Base-by-base conservation (phyloP, 176 grass and related monocot genomes). In the Phoenix roebelenii region DNA sequence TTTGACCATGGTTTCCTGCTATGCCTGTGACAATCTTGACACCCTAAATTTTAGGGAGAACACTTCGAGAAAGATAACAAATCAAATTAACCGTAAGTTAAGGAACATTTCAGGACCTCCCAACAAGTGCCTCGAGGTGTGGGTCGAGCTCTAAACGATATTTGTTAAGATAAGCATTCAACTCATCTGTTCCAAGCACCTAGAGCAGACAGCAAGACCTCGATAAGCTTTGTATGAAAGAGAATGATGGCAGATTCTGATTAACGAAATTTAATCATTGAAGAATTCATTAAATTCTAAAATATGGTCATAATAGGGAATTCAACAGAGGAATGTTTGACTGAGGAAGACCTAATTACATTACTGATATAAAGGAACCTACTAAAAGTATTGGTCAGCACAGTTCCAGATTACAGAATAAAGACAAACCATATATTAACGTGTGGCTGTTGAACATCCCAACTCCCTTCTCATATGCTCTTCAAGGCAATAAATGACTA, bases 141-240 rank as follows among this genome's bases (percentile, higher is more conserved):
- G 79, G 87, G 23, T 98, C 93, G 58, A 92, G 81, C 59, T 88
- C 66, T 15, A 92, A 70, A 39, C 74, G 73, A 14, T 98, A 98
- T 76, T 81, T 98, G 66, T 78, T 58, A 4, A 98, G 87, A 67
- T 89, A 98, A 51, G 68, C 67, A 74, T 77, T 77, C 71, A 98
- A 74, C 67, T 85, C 79, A 65, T 83, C 79, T 53, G 87, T 98
- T n/a, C 87, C 93, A 67, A 92, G 79, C 74, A 98, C 87, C 93
- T 98, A 68, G 50, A 71, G 15, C 23, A 23, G 58, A 28, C 12
- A 74, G 0, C 7, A 60, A 24, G 17, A 23, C 53, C 56, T 18
- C 12, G 35, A 14, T 35, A 44, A 44, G 35, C 10, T 12, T 44
- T 44, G 2, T 7, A 44, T 44, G 2, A 44, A 44, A 44, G 1